Base-by-base conservation (phyloP, 2,329 filamentous ascomycete species). In the Sclerotinia glacialis region DNA sequence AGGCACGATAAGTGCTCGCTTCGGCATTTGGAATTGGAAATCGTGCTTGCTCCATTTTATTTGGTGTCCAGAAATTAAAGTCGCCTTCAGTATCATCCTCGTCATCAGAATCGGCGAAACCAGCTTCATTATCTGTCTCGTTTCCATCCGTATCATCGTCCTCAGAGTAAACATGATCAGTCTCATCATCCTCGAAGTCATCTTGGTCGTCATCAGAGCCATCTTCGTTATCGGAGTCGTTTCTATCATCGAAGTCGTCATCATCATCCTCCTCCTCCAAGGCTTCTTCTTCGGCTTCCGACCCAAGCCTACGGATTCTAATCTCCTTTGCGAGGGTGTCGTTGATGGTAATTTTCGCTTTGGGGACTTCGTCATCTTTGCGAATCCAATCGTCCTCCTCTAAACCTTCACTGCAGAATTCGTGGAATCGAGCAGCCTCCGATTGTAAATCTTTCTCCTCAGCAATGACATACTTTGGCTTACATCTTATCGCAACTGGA, bases 251-350 rank as follows among this genome's bases (percentile, higher is more conserved):
- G 2, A 77, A 76, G 23, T 77, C 78, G 5, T 79, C 78, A 5
- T 84, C 78, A 5, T 84, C 81, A 9, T 89, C 87, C n/a, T 89
- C 87, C 60, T 91, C 88, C 66, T 92, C 89, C 65, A 90, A 83
- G 5, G 88, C 93, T 78, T 98, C 95, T 73, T 96, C 92, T 75
- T 98, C 95, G 1, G 89, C 95, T 78, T 99, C 94, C 75, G 92
- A 89, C 58, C 88, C 94, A 34, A 98, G 80, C 69, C 90, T 88
- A 59, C 94, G 89, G 69, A 99, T 95, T 40, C 87, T 87, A 69
- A 92, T 93, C 79, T 99, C 95, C 78, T 96, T 96, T 76, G 87
- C 85, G 71, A 99, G 83, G 5, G 93, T 96, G 76, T 98, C 95
- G 71, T 89, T 88, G 71, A 99, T 89, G 5, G 93, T 98, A 49